Base-by-base conservation (phyloP, 805 yeast species). In the Suhomyces sp. region DNA sequence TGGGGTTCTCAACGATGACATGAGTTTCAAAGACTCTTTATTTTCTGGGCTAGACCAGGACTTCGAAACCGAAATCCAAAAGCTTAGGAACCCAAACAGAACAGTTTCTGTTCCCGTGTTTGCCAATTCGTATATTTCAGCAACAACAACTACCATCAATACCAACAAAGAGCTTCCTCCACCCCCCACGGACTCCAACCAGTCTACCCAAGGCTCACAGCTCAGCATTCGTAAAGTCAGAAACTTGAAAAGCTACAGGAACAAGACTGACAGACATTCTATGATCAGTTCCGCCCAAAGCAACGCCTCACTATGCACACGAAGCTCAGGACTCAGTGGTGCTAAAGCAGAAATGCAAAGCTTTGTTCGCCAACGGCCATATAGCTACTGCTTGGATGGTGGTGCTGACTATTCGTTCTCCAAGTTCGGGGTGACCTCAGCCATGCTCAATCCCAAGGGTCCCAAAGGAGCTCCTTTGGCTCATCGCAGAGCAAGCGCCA, bases 341-440 rank as follows among this genome's bases (percentile, higher is more conserved):
- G 54, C 55, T 5, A 55, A 50, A 44, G 50, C 27, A 2, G 65
- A 58, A 22, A 41, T 67, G 46, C 59, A 57, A 44, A 50, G 53
- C 8, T 46, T 53, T 31, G 66, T 67, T 2, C 54, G 66, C 46
- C 69, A 67, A 54, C 53, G 66, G 33, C 72, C 72, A 2, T 65
- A 60, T 52, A 65, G 66, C 48, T 62, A 51, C 46, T 61, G 68
- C 51, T 57, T 70, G 22, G 74, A 69, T 48, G 41, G 56, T 7
- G 60, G 61, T 5, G 57, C 53, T 31, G 62, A 68, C 40, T 70
- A 70, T 50, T 49, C 47, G 1, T 38, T 31, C 23, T 45, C 55
- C 38, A 49, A 46, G 13, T 45, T 15, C 15, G 49, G 49, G 5
- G 12, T 33, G 6, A 23, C 40, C 9, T 35, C 49, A 0, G 15